These are phyloP conservation scores for Sporopachydermia cereana DNA, from an alignment of 1,139 yeast species.

Conservation along the genomic window DNA sequence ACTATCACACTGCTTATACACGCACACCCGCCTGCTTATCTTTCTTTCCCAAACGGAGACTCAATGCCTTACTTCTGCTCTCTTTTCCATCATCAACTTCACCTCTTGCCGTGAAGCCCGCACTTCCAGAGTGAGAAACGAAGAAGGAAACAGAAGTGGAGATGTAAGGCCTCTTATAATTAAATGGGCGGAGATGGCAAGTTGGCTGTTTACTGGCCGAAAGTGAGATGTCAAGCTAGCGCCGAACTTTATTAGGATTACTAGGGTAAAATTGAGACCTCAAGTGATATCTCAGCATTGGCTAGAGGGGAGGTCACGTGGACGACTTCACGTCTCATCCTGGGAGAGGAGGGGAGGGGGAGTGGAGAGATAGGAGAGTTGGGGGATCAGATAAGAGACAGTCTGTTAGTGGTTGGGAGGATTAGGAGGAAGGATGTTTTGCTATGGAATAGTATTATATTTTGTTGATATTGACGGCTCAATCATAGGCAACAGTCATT, in stretches of 20 bases:
- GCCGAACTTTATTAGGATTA: background rate
- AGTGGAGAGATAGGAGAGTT: background rate
- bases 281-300: slow-evolving; percentile 5
- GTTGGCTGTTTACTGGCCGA: background rate
- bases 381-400: no score
- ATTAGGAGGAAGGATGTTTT: no score
- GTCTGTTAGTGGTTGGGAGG: no score
- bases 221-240: background rate
- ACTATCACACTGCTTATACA: no score
- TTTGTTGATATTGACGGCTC: no score
- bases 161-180: slow-evolving; percentile 5
- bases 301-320: background rate
- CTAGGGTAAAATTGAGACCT: slow-evolving; percentile 5
- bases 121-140: background rate
- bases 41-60: background rate
- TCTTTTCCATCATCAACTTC: background rate
- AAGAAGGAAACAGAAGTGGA: background rate
- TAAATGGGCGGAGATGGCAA: slow-evolving; percentile 4
- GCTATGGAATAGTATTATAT: no score
- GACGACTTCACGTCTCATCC: background rate
- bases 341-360: background rate
- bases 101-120: background rate
- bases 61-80: background rate
- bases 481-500: no score
- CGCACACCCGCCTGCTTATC: no score